Evolutionary conservation across 2,329 filamentous ascomycete species (phyloP), one percentile per base, ranked within the genome.

Genomic region (Apiospora sp.): DNA sequence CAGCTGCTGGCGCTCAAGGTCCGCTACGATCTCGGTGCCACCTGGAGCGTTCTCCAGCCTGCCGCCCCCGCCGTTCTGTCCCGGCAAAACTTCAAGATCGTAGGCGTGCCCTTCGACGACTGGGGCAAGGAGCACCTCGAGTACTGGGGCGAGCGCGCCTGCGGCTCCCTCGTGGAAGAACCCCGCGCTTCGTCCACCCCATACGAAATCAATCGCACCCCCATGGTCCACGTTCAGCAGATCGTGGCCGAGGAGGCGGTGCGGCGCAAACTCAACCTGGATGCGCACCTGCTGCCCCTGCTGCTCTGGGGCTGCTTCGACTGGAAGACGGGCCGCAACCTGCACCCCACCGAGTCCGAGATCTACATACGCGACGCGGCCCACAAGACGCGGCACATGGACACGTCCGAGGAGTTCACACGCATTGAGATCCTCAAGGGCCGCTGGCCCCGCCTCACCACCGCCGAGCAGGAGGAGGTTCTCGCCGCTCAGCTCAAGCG

Each of bases 221-320:
- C 13, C 58, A 64, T 64, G 58, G 6, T 64, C 88, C 0, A 91
- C 93, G 74, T 86, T 91, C 13, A 19, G 22, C 7, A 64, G 80
- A 81, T 92, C 44, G 81, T 94, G 30, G 81, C 89, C 58, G 77
- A 84, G 16, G 92, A 94, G 77, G 83, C 86, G 0, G 80, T 87
- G 0, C 82, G 85, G 22, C 83, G 92, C 22, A 79, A 84, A 0
- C 78, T 93, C 46, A 75, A 85, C 30, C 79, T 93, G n/a, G 84
- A 91, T 71, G 74, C 83, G 16, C 85, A 88, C 76, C 83, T 91
- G 67, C 76, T 86, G 19, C 83, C 87, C 72, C 91, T 93, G 86
- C 84, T 91, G 75, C 74, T 89, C 22, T 93, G 89, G 85, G 92
- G 93, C 0, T 88, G 88, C 78, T 82, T 92, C 41, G 86, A 92